Evolutionary conservation across 2,329 filamentous ascomycete species (phyloP).

Genomic region (Orbilia blumenaviensis): DNA sequence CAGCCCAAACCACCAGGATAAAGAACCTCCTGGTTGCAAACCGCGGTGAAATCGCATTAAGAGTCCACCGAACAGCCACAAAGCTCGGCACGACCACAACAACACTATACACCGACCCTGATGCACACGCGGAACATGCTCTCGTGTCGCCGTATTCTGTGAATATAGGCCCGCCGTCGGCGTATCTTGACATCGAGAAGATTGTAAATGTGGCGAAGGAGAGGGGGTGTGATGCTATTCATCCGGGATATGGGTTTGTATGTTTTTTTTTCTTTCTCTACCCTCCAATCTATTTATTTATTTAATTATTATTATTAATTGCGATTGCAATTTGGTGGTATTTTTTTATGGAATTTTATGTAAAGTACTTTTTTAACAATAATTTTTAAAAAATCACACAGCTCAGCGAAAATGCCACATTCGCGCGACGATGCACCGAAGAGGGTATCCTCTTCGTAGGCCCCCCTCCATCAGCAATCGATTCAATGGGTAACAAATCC

Average conservation of each 20-base stretch:
- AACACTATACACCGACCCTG: slow-evolving; percentile 92
- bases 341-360: no score
- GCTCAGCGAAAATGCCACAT: slow-evolving; percentile 89
- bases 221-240: slow-evolving; percentile 86
- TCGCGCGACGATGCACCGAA: slow-evolving; percentile 86
- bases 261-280: neutral
- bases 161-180: slow-evolving; percentile 81
- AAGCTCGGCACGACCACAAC: slow-evolving; percentile 91
- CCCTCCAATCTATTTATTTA: neutral
- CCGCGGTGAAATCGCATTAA: slow-evolving; percentile 93
- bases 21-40: slow-evolving; percentile 91
- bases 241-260: slow-evolving; percentile 83
- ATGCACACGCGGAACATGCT: slow-evolving; percentile 86
- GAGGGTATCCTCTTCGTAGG: slow-evolving; percentile 95
- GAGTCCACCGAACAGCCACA: slow-evolving; percentile 86
- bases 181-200: slow-evolving; percentile 90
- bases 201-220: slow-evolving; percentile 89
- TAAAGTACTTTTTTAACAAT: no score
- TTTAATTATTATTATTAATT: neutral
- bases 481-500: slow-evolving; percentile 92
- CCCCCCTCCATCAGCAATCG: slow-evolving; percentile 70
- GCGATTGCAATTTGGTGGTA: no score
- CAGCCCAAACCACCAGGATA: slow-evolving; percentile 38
- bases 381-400: no score
- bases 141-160: slow-evolving; percentile 83